Base-by-base conservation (phyloP, 75 land plant species). In the Larix kaempferi region DNA sequence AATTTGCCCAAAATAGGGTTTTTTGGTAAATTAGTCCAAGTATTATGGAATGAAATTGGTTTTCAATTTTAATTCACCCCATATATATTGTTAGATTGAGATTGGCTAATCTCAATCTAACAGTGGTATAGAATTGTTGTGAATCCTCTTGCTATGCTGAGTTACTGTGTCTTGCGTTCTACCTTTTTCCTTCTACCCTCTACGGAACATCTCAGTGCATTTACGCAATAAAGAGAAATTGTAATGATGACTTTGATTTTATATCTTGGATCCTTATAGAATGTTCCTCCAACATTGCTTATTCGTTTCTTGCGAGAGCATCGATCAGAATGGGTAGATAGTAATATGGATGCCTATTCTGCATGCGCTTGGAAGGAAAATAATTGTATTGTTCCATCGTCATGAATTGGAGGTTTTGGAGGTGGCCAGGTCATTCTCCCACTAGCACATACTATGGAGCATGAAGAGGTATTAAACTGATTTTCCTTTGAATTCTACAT, bases 301-400 rank as follows among this genome's bases (percentile, higher is more conserved):
- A 82, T 95, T 16, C 89, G 94, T 29, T 95, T 93, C 71, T 56
- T 95, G 60, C 76, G 98, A 35, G 98, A 93, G 78, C 98, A 95
- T 78, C 86, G 98, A 65, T 93, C 98, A 69, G 98, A 95, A 80
- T 95, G 98, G 98, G 98, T 94, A 52, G 96, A 95, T 74, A 84
- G 79, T 59, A 89, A 77, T 22, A 83, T 93, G 71, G 96, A 90
- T 84, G 88, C 88, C 25, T 88, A 90, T 76, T 82, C 88, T 37
- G 91, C 91, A 64, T 79, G 87, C 17, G 79, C 89, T 62, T 75
- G 85, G 8, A 86, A 85, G 76, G 79, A 79, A 77, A 78, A 75
- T 41, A 87, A 86, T 16, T 89, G 89, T 69, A 73, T 66, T 66
- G 66, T 85, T 56, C 83, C 85, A 37, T 82, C 79, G 10, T 74